Evolutionary conservation across 495 filamentous ascomycete species (phyloP), one percentile per base, ranked within the genome.

Genomic region (Trichocladium antarcticum): DNA sequence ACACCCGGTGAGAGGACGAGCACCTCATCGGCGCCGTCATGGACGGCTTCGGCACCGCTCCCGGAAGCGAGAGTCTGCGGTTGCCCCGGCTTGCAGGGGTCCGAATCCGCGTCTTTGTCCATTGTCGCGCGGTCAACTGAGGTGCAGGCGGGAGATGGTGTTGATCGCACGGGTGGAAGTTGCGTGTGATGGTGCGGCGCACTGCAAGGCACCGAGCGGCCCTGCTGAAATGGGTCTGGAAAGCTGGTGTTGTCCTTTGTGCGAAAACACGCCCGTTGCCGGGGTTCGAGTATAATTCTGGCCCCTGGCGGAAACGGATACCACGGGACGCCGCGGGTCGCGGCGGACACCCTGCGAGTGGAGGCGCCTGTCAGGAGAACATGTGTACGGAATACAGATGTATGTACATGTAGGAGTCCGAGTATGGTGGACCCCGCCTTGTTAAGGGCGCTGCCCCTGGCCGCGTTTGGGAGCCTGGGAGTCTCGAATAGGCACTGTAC

Each of bases 1-100:
- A 62, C 52, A 3, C 44, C 44, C 1, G 57, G 55, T n/a, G 57
- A 55, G 42, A 64, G 57, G 10, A 58, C 45, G 15, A 64, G 55
- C 17, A 57, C 55, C 16, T 46, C 17, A 28, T 48, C 32, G n/a
- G 6, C 5, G 11, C 36, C 29, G 38, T n/a, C 36, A 17, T 27
- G 8, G 7, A 15, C 28, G 9, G 21, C 10, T 11, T 38, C 22
- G 16, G 1, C 22, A 9, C 8, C 2, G 28, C 14, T 29, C 17
- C n/a, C n/a, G n/a, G n/a, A n/a, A n/a, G 21, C 14, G 8, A 28
- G 7, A 22, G 6, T 24, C 4, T 29, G 28, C 12, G 15, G 19
- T n/a, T 5, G 36, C 9, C 4, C 38, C 29, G 50, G 39, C 15
- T 49, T 21, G 45, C 32, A 39, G 41, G 45, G 35, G 20, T 17